Evolutionary conservation across 352 stramenopile genomes (phyloP), one percentile per base, ranked within the genome.

Genomic region (Phytophthora pseudosyringae): DNA sequence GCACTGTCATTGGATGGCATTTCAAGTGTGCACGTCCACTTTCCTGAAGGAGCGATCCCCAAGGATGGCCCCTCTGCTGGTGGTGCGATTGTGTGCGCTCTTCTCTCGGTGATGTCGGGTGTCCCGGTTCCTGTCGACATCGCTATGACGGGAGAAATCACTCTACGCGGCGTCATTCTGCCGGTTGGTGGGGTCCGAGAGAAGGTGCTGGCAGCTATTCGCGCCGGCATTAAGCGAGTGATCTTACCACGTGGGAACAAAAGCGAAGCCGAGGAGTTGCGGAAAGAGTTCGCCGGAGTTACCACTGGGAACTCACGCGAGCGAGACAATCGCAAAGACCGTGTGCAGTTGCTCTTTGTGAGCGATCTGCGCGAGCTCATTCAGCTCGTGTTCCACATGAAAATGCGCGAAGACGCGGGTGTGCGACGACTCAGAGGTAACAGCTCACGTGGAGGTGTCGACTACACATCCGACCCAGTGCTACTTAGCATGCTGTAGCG

Each of bases 111-210:
- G 18, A 73, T 92, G 39, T 81, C 77, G 8, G 73, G 76, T 39
- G 60, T 90, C 6, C 56, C 77, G 4, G 85, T 97, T 50, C 84
- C 84, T 25, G 63, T 88, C 1, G 89, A 96, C 56, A 83, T 96
- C 18, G 85, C 89, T 11, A 96, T 97, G 87, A 97, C 90, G 9
- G 91, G 91, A 29, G 88, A 97, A 64, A 92, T 97, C 48, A 95
- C 86, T 1, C 63, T 98, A 9, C 83, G 83, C 16, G 91, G 90
- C 26, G 81, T 95, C 21, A 91, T 97, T 55, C 61, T 98, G n/a
- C 89, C 91, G 2, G 88, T 98, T 33, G 89, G 90, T n/a, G 91
- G 90, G 16, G 92, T 98, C 46, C 89, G 91, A 16, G 89, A 98
- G 54, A 98, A 97, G 71, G 83, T 97, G 15, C 67, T 97, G 11